Conservation (phyloP, 495 filamentous ascomycete genomes). For the Talaromyces wortmannii region DNA sequence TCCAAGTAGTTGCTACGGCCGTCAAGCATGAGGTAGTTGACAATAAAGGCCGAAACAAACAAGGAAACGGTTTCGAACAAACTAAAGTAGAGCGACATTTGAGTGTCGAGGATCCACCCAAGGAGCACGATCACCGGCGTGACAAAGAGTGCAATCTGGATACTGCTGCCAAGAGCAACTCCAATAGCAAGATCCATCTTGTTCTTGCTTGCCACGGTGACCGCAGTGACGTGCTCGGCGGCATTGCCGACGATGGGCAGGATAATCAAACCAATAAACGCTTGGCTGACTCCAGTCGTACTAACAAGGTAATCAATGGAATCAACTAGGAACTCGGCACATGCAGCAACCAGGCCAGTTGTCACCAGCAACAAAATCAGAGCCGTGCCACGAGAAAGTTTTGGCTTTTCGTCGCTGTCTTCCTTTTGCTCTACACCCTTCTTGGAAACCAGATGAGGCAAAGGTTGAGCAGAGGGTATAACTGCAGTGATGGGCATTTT, state of each 20-base stretch:
- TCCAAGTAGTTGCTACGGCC: conserved; percentile 86
- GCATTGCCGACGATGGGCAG: conserved; percentile 89
- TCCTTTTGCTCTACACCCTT: conserved; percentile 13
- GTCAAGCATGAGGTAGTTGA: conserved; percentile 86
- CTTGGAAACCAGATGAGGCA: conserved; percentile 8
- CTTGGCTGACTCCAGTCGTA: conserved; percentile 57
- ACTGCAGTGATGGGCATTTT: conserved; percentile 25
- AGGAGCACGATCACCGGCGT: conserved; percentile 83
- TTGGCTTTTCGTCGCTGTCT: conserved; percentile 34
- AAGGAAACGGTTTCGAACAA: conserved; percentile 84
- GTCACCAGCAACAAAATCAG: conserved; percentile 67
- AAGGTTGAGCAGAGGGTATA: conserved; percentile 7
- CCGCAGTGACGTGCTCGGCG: conserved; percentile 86
- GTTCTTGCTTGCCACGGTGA: conserved; percentile 84
- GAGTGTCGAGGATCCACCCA: conserved; percentile 76
- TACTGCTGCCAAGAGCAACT: conserved; percentile 80
- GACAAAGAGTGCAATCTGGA: conserved; percentile 81
- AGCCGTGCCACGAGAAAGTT: conserved; percentile 69
- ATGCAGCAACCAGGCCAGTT: conserved; percentile 74
- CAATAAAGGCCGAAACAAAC: conserved; percentile 79
- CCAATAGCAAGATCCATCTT: conserved; percentile 95
- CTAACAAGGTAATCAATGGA: conserved; percentile 69
- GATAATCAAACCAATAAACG: conserved; percentile 85
- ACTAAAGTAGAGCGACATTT: conserved; percentile 87
- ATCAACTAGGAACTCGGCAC: conserved; percentile 82